Conservation (phyloP, 148 eudicot genomes). For the Cornus florida region DNA sequence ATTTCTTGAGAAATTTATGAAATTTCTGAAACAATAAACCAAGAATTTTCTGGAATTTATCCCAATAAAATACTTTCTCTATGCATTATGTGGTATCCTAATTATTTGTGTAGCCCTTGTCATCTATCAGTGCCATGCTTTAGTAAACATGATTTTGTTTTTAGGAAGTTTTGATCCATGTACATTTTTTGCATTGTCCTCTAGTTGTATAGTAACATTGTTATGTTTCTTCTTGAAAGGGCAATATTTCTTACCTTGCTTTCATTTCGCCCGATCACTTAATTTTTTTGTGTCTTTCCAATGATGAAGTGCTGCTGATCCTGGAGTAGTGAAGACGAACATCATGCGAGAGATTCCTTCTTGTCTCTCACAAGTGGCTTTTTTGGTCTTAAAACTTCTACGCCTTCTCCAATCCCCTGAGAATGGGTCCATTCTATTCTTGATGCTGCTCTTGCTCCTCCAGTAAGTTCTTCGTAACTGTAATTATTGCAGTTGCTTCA, state of each 20-base stretch:
- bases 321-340: conserved; percentile 85
- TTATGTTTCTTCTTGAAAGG: neutral
- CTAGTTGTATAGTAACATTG: neutral
- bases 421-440: conserved; percentile 58
- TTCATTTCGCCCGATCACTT: conserved; percentile 2
- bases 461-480: conserved; percentile 47
- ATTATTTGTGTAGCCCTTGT: neutral
- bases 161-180: neutral
- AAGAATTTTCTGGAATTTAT: neutral
- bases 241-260: neutral
- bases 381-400: conserved; percentile 45
- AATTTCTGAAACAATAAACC: neutral
- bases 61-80: neutral
- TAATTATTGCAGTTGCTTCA: conserved; percentile 5
- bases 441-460: conserved; percentile 88
- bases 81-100: neutral
- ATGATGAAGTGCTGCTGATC: conserved; percentile 73
- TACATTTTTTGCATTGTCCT: neutral
- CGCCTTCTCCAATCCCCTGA: conserved; percentile 70
- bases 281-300: neutral
- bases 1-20: neutral
- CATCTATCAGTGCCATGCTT: neutral
- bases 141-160: neutral
- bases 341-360: conserved; percentile 82
- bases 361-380: conserved; percentile 46